Base-by-base conservation (phyloP, 2,329 filamentous ascomycete species). In the Fusarium tupiense region DNA sequence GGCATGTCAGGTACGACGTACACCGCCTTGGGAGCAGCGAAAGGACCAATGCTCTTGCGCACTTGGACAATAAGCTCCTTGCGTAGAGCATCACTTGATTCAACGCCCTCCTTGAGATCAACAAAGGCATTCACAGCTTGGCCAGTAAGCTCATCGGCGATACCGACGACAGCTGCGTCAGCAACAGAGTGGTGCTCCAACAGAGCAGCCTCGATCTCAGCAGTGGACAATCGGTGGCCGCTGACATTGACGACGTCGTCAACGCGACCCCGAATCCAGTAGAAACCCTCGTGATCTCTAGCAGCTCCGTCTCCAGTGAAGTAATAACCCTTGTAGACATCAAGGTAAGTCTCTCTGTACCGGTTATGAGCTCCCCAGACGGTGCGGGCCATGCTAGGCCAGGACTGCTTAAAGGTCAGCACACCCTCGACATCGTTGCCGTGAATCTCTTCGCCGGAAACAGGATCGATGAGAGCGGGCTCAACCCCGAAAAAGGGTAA, bases 171-270 rank as follows among this genome's bases (percentile, higher is more conserved):
- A 31, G 96, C 96, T 7, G 96, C 94, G 86, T 99, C 96, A 64
- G 94, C 96, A 68, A 99, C 94, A 22, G 92, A 87, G 79, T 91
- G 88, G 83, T 98, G 95, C 87, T 98, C 96, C 76, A 99, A 92
- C 56, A 99, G 91, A 24, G 96, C 96, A 35, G 96, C 96, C 85
- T 99, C 96, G 75, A 99, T 99, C 84, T 99, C 96, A 41, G 96
- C 96, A 16, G 96, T 99, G 22, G 96, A 98, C 72, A 99, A 89
- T 83, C 96, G 93, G 85, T 99, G 96, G 35, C 96, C 96, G 78
- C 93, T 96, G 72, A 99, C 96, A 84, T 99, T 99, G 83, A 99
- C 96, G 49, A 99, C 96, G 80, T 99, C 96, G 81, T 99, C 96
- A 61, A 99, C 96, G 84, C 96, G 95, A 75, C 96, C 96, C 72